Base-by-base conservation (phyloP, 1,284 basidiomycete genomes). In the Cryptococcus sp. region DNA sequence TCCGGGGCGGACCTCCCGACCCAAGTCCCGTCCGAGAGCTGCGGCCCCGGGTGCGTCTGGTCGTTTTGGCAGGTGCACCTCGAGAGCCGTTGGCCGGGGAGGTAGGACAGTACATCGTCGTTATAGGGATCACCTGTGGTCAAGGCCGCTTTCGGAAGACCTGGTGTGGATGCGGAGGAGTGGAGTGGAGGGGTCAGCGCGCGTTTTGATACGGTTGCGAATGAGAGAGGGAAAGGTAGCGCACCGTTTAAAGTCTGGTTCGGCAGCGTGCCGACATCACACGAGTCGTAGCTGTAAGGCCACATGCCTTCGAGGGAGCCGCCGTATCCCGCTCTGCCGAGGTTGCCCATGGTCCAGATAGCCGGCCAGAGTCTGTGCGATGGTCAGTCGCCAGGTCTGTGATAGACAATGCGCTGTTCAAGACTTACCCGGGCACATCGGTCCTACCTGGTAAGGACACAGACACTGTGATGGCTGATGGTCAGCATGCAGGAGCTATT, bases 1-100 rank as follows among this genome's bases (percentile, higher is more conserved):
- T 94, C 91, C 5, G 91, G 91, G 0, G 90, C 88, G 0, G 85
- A 81, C 35, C 91, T 83, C n/a, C 88, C 92, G 2, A 87, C 84
- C 65, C 82, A 89, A 1, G 85, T 83, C 16, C 89, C 90, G 63
- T 85, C 82, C 0, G 75, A 52, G 38, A 80, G 79, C 42, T 81
- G 75, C 13, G 91, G 91, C 0, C 91, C 91, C 0, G 91, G 91
- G 71, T 94, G 91, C 1, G 87, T 86, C 59, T 50, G 11, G 28
- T 70, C 67, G 47, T 89, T 85, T 0, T 85, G 77, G 67, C 91
- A 94, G 1, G 90, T 91, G 67, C 91, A 93, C 0, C 80, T 78
- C 61, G 87, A 90, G 2, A 94, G 79, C 28, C 88, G 82, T 73
- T 94, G 91, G 8, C 91, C 91, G 1, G 85, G 85, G 11, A 92